Evolutionary conservation across 192 early-diverging fungal genomes (phyloP).

Genomic region (Umbelopsis isabellina): DNA sequence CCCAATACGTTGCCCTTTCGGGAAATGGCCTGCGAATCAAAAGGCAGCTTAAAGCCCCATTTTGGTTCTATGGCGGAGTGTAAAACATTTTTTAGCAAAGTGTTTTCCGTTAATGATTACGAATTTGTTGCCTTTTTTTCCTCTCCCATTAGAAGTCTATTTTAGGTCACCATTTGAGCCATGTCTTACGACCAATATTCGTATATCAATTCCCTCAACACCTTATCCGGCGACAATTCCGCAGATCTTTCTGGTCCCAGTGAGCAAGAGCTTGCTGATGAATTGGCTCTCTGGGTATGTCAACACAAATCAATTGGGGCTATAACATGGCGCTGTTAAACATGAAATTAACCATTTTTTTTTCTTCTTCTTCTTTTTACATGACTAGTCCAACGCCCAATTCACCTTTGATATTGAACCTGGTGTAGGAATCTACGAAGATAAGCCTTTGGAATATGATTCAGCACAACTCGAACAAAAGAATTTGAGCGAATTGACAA

Average conservation of each 20-base stretch:
- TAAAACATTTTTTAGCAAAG: not conserved
- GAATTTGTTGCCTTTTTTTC: not conserved
- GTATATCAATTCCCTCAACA: slow-evolving; percentile 6
- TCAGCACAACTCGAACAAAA: not conserved
- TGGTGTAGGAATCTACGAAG: slow-evolving; percentile 51
- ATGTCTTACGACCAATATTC: slow-evolving; percentile 21
- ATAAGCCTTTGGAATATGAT: slow-evolving; percentile 25
- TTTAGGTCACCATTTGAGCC: not conserved
- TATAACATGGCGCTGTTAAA: not conserved
- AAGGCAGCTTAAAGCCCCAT: not conserved
- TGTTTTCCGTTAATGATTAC: not conserved
- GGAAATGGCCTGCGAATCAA: no score
- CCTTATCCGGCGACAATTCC: not conserved
- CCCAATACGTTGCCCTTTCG: no score
- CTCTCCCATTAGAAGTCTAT: not conserved
- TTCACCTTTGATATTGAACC: slow-evolving; percentile 70
- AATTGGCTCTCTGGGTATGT: slow-evolving; percentile 68
- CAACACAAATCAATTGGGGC: not conserved
- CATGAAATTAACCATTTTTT: slow-evolving; percentile 1
- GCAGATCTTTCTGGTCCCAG: slow-evolving; percentile 44
- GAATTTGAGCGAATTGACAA: slow-evolving; percentile 8
- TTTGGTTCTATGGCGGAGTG: not conserved
- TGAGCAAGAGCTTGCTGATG: slow-evolving; percentile 69
- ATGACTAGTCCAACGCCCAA: slow-evolving; percentile 61
- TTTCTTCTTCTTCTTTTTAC: not conserved